These are phyloP conservation scores for Scutellaria galericulata DNA, from an alignment of 257 asterid species.

Conservation along the genomic window DNA sequence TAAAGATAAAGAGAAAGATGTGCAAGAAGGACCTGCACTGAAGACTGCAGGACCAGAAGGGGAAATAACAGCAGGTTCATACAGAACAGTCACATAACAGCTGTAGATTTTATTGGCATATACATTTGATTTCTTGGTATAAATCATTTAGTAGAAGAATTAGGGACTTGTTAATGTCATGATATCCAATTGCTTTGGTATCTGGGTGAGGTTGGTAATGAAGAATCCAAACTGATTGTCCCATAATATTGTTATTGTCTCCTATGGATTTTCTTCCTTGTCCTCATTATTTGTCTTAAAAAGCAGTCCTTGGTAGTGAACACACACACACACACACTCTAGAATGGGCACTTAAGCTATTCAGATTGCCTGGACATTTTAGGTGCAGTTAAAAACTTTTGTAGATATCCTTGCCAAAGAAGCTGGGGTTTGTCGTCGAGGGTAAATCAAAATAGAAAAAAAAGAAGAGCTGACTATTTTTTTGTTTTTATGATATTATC, in stretches of 20 bases:
- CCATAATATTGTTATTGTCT: neutral
- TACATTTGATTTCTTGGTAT: neutral
- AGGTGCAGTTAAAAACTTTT: neutral
- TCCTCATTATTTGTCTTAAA: neutral
- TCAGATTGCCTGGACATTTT: slow-evolving; percentile 13
- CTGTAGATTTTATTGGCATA: slow-evolving; percentile 18
- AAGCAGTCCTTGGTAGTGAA: slow-evolving; percentile 3
- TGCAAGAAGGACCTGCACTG: slow-evolving; percentile 72
- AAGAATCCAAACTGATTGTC: slow-evolving; percentile 5
- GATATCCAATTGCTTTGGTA: neutral
- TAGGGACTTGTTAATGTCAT: neutral
- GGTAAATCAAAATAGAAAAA: slow-evolving; percentile 3
- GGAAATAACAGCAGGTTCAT: slow-evolving; percentile 90
- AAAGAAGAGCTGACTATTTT: neutral
- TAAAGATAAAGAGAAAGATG: slow-evolving; percentile 60
- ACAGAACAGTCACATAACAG: slow-evolving; percentile 23
- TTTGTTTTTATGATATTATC: neutral
- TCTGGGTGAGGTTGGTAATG: neutral
- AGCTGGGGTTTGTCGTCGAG: slow-evolving; percentile 5
- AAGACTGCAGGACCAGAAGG: slow-evolving; percentile 94
- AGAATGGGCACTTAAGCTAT: slow-evolving; percentile 7
- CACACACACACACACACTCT: neutral
- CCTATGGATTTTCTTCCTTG: neutral
- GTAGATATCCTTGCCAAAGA: slow-evolving; percentile 2
- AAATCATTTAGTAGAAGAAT: slow-evolving; percentile 3